A percentile compares a stretch with the other conserved stretches of the same genome.
These are phyloP conservation scores for Harrya chromipes DNA, from an alignment of 768 basidiomycete species.

Conservation along the genomic window DNA sequence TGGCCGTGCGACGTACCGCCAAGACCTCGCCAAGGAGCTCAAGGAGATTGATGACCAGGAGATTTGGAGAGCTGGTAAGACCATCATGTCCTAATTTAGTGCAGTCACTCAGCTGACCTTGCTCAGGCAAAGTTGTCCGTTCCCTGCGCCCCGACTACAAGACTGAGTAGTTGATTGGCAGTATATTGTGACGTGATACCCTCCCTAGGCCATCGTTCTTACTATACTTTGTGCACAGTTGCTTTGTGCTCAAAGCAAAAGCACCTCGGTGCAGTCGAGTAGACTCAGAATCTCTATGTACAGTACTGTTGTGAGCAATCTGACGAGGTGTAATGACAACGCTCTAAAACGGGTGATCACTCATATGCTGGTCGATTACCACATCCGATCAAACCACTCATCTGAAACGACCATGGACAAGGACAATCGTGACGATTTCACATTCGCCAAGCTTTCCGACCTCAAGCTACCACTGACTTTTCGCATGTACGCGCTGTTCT, in stretches of 20 bases:
- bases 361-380: no score
- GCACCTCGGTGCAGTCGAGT: conserved; percentile 22
- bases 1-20: conserved; percentile 84
- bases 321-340: not conserved
- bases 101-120: conserved; percentile 5
- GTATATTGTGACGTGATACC: conserved; percentile 8
- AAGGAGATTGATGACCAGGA: conserved; percentile 96
- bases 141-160: conserved; percentile 85
- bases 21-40: conserved; percentile 89
- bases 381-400: not conserved
- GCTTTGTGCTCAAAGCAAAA: conserved; percentile 22
- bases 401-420: conserved; percentile 44
- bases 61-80: conserved; percentile 92
- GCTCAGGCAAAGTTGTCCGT: conserved; percentile 80
- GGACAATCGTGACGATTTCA: conserved; percentile 81
- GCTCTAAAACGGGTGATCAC: no score
- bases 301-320: not conserved
- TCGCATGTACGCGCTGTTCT: conserved; percentile 56
- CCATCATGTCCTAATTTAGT: not conserved
- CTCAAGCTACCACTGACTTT: conserved; percentile 86
- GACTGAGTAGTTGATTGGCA: conserved; percentile 41
- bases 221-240: conserved; percentile 8
- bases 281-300: conserved; percentile 13
- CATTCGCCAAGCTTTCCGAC: conserved; percentile 88
- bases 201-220: conserved; percentile 2